These are phyloP conservation scores for Kwoniella shandongensis DNA, from an alignment of 768 basidiomycete species.

Conservation along the genomic window DNA sequence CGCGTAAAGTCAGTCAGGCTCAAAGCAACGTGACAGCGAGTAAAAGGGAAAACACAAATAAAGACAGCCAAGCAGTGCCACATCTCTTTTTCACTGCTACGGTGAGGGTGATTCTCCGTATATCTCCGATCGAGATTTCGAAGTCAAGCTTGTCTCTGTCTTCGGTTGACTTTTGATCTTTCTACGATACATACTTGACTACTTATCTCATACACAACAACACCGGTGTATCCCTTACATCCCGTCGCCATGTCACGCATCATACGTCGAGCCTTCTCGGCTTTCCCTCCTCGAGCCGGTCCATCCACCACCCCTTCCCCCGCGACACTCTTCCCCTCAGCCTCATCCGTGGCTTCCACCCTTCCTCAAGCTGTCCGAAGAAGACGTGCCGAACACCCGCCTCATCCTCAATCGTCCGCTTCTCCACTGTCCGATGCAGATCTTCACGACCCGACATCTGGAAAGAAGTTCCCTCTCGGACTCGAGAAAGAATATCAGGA, in stretches of 20 bases:
- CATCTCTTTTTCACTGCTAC: neutral
- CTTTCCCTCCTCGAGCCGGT: slow-evolving; percentile 24
- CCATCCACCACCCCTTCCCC: slow-evolving; percentile 22
- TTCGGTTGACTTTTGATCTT: slow-evolving; percentile 6
- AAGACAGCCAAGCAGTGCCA: slow-evolving; percentile 4
- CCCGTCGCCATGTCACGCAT: slow-evolving; percentile 28
- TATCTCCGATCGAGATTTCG: slow-evolving; percentile 19
- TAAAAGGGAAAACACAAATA: neutral
- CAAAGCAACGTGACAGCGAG: neutral
- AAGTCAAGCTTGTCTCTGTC: neutral
- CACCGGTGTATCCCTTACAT: neutral
- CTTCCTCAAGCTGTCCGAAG: slow-evolving; percentile 40
- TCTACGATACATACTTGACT: neutral
- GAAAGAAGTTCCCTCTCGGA: slow-evolving; percentile 24
- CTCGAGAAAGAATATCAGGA: slow-evolving; percentile 40
- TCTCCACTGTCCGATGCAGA: slow-evolving; percentile 30
- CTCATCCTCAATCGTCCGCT: slow-evolving; percentile 11
- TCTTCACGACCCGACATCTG: slow-evolving; percentile 10
- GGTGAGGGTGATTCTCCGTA: slow-evolving; percentile 7
- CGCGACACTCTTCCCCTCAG: slow-evolving; percentile 10
- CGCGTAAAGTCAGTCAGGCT: neutral
- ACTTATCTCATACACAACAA: neutral
- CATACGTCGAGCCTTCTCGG: slow-evolving; percentile 27
- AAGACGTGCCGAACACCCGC: slow-evolving; percentile 31
- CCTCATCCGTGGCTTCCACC: slow-evolving; percentile 23